phyloP scores from a whole-genome alignment of 2,329 filamentous ascomycete genomes.

The Colletotrichum gigasporum region DNA sequence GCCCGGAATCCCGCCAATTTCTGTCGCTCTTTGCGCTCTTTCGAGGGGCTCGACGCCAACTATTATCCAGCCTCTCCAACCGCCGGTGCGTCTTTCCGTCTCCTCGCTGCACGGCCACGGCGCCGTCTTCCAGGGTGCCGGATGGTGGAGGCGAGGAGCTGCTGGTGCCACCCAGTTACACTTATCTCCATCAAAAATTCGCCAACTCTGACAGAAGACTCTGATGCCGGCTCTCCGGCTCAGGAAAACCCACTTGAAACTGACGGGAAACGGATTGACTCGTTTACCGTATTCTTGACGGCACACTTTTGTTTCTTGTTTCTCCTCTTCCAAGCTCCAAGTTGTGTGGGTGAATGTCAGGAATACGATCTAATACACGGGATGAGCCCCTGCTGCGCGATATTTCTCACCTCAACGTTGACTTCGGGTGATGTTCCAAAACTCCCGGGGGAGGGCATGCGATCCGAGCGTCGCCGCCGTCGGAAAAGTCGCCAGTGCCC shows the following conservation, averaged over 20 bases:
- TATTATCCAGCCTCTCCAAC: slow-evolving; percentile 4
- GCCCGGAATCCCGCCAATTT: slow-evolving; percentile 11
- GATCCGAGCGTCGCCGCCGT: not conserved
- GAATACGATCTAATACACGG: too few relatives aligned
- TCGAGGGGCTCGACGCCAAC: not conserved
- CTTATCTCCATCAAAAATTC: slow-evolving; percentile 14
- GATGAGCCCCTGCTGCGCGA: not conserved
- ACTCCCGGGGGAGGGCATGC: not conserved
- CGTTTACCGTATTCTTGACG: not conserved
- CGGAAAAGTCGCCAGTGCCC: not conserved
- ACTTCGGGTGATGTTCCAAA: not conserved
- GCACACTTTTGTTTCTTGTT: not conserved
- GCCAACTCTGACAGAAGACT: not conserved
- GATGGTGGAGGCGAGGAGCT: not conserved
- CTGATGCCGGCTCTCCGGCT: slow-evolving; percentile 9
- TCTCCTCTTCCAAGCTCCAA: slow-evolving; percentile 6
- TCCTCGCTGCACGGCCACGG: slow-evolving; percentile 7
- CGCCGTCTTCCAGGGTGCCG: not conserved
- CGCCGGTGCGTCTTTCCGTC: slow-evolving; percentile 16
- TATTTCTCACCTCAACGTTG: not conserved
- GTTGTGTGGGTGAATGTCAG: not conserved
- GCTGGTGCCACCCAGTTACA: not conserved
- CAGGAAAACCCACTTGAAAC: slow-evolving; percentile 15
- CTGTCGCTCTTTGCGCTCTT: not conserved
- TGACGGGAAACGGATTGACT: slow-evolving; percentile 18